A percentile compares a stretch with the other conserved stretches of the same genome.
Evolutionary conservation across 1,284 basidiomycete genomes (phyloP).

Genomic region (Termitomyces sp.): DNA sequence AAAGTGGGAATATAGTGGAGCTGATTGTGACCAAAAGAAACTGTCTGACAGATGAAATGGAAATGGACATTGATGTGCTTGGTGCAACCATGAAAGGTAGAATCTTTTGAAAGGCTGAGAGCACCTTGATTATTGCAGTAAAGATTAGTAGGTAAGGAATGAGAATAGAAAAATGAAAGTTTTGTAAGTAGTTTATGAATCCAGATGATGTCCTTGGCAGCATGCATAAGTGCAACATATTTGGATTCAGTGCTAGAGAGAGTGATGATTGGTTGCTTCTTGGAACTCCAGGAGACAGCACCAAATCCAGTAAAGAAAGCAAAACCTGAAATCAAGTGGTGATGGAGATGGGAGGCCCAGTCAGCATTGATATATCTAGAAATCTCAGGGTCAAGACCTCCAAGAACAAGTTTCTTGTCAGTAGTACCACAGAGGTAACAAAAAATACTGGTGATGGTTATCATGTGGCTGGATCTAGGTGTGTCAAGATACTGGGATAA

Average conservation of each 20-base stretch:
- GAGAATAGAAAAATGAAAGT: neutral
- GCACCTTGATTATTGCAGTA: neutral
- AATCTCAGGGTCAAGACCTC: conserved; percentile 5
- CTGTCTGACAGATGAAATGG: no score
- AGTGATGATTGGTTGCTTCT: no score
- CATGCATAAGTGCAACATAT: no score
- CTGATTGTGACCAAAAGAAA: neutral
- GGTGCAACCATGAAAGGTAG: neutral
- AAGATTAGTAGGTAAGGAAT: no score
- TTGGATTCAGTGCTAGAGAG: no score
- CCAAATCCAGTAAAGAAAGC: no score
- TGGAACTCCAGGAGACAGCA: no score
- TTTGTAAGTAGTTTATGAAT: neutral
- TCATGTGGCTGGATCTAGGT: conserved; percentile 18
- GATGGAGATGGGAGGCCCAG: no score
- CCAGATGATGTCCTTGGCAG: no score
- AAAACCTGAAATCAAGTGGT: no score
- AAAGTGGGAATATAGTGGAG: no score
- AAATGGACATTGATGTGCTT: no score
- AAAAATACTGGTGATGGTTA: conserved; percentile 5
- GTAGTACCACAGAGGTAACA: conserved; percentile 25
- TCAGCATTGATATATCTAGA: conserved; percentile 11
- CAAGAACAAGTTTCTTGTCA: conserved; percentile 18
- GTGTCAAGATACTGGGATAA: conserved; percentile 17
- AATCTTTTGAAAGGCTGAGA: neutral